These are phyloP conservation scores for Yarrowia porcina DNA, from an alignment of 805 yeast genomes.

Conservation along the genomic window DNA sequence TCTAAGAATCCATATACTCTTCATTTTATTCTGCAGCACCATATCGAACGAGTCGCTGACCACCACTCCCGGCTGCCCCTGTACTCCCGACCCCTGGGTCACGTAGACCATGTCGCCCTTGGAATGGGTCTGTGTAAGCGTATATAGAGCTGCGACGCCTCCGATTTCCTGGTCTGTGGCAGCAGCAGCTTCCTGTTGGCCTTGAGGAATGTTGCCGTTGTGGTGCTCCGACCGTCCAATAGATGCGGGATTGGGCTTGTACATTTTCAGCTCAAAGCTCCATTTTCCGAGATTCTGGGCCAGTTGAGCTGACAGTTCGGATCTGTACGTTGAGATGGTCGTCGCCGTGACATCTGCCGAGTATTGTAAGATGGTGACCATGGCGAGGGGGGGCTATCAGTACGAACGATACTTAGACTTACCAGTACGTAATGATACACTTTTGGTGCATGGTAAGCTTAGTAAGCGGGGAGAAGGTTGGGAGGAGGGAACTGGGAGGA, in stretches of 20 bases:
- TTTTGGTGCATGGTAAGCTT: not conserved
- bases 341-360: constrained; percentile 31
- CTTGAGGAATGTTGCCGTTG: constrained; percentile 13
- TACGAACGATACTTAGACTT: too few relatives aligned
- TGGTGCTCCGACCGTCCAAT: constrained; percentile 32
- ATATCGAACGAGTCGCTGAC: constrained; percentile 56
- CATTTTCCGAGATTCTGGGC: constrained; percentile 63
- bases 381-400: not conserved
- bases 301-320: constrained; percentile 61
- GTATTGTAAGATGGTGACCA: constrained; percentile 13
- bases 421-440: too few relatives aligned
- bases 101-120: constrained; percentile 37
- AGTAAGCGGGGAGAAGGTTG: too few relatives aligned
- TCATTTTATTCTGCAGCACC: constrained; percentile 55
- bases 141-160: constrained; percentile 32
- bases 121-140: constrained; percentile 35
- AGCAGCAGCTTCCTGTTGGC: not conserved
- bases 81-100: constrained; percentile 29
- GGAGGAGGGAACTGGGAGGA: too few relatives aligned
- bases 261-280: constrained; percentile 66
- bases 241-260: constrained; percentile 55
- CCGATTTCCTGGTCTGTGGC: constrained; percentile 1
- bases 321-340: constrained; percentile 66
- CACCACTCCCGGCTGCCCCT: constrained; percentile 39
- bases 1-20: constrained; percentile 64